Percentiles rank a stretch among this genome's conserved stretches.
These are phyloP conservation scores for Chrysophaeum taylorii DNA, from an alignment of 352 stramenopile genomes.

Conservation along the genomic window DNA sequence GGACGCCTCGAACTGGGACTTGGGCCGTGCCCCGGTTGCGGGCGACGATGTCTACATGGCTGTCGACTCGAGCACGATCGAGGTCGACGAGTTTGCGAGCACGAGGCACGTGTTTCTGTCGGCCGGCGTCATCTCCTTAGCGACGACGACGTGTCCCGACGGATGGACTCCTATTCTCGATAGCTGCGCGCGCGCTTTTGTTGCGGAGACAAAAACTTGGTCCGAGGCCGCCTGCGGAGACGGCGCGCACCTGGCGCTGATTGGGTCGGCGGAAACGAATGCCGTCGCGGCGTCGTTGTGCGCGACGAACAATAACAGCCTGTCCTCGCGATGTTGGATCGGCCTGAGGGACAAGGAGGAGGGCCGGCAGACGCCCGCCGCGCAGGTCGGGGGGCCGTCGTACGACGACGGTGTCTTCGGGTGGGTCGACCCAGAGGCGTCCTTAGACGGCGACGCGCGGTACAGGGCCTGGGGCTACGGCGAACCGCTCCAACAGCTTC, in stretches of 20 bases:
- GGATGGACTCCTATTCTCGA: background rate
- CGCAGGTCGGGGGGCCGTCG: background rate
- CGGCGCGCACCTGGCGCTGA: background rate
- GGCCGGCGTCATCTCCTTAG: no score
- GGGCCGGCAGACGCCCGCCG: background rate
- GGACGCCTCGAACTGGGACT: no score
- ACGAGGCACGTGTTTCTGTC: no score
- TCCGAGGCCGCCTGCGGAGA: background rate
- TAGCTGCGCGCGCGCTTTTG: background rate
- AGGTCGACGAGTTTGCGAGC: no score
- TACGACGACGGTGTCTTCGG: background rate
- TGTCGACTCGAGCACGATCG: no score
- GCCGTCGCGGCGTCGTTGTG: background rate
- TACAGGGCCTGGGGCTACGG: background rate
- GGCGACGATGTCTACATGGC: no score
- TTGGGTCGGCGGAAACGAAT: background rate
- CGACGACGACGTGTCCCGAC: background rate
- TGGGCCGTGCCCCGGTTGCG: no score
- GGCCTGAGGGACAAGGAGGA: background rate
- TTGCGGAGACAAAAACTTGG: background rate
- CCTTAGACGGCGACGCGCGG: background rate
- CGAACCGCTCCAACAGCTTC: background rate
- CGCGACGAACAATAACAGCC: background rate
- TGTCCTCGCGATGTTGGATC: slow-evolving; percentile 7
- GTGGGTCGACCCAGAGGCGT: background rate